Evolutionary conservation across 2,329 filamentous ascomycete genomes (phyloP).

Genomic region (Colletotrichum acutatum): DNA sequence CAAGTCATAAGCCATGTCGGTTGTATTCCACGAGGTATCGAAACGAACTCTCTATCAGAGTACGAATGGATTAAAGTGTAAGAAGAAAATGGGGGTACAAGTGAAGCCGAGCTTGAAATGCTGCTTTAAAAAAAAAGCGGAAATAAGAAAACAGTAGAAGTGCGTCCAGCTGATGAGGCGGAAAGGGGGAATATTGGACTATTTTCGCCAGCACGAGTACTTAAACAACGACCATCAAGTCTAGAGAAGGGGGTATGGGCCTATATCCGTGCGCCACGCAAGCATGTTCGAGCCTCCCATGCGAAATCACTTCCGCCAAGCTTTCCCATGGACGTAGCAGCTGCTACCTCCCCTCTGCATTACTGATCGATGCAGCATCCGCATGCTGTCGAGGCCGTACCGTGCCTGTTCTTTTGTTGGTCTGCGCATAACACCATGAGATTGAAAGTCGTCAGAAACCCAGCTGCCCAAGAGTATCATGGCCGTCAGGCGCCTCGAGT

Average conservation of each 20-base stretch:
- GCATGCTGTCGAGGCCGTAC: constrained; percentile 25
- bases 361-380: constrained; percentile 23
- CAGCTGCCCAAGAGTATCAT: constrained; percentile 32
- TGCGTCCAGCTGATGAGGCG: constrained; percentile 53
- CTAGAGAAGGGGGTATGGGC: constrained; percentile 25
- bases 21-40: constrained; percentile 49
- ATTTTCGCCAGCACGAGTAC: constrained; percentile 33
- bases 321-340: constrained; percentile 9
- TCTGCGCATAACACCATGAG: constrained; percentile 36
- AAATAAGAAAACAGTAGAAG: constrained; percentile 50
- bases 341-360: constrained; percentile 6
- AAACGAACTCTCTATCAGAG: constrained; percentile 56
- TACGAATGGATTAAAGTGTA: constrained; percentile 45
- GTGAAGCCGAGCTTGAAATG: constrained; percentile 40
- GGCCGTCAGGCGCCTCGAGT: constrained; percentile 29
- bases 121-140: constrained; percentile 39
- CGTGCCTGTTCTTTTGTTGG: constrained; percentile 26
- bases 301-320: constrained; percentile 14
- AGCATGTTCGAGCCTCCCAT: constrained; percentile 20
- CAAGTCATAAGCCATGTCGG: constrained; percentile 39
- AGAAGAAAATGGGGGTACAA: constrained; percentile 37
- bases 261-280: constrained; percentile 25
- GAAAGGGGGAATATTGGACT: constrained; percentile 39
- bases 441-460: constrained; percentile 35
- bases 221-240: constrained; percentile 29